Conservation (phyloP, 2,329 filamentous ascomycete species). For the Polychaeton citri region DNA sequence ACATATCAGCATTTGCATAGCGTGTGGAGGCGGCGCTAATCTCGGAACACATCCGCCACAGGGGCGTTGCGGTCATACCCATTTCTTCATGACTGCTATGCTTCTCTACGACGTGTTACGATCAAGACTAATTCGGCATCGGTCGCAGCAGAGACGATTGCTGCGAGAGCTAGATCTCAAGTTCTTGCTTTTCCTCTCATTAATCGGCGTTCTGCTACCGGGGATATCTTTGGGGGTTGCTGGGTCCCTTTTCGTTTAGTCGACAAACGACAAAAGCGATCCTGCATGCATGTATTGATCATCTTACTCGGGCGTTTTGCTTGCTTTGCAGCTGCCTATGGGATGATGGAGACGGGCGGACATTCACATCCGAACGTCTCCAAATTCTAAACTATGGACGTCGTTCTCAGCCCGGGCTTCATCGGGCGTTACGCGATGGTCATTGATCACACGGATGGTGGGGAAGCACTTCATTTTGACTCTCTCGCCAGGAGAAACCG, state of each 20-base stretch:
- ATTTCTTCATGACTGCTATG: neutral
- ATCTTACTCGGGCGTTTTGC: slow-evolving; percentile 4
- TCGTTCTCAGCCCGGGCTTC: neutral
- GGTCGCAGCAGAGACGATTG: slow-evolving; percentile 1
- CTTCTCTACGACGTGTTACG: neutral
- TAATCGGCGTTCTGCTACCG: slow-evolving; percentile 2
- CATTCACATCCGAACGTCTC: neutral
- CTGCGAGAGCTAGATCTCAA: neutral
- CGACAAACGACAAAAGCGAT: slow-evolving; percentile 3
- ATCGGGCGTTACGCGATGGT: too few relatives aligned
- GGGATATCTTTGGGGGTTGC: neutral
- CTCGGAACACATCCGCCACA: slow-evolving; percentile 1
- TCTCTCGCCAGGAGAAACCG: too few relatives aligned
- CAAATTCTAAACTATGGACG: neutral
- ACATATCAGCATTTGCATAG: slow-evolving; percentile 6
- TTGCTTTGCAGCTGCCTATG: slow-evolving; percentile 2
- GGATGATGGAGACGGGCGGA: neutral
- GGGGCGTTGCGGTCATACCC: neutral
- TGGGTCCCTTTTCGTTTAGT: neutral
- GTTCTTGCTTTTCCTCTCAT: neutral
- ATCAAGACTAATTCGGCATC: neutral
- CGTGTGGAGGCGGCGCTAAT: slow-evolving; percentile 5
- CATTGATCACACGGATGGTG: too few relatives aligned
- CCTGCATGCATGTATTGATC: slow-evolving; percentile 5
- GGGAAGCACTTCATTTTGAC: too few relatives aligned